phyloP scores from a whole-genome alignment of 2,329 filamentous ascomycete species.

The Cladophialophora yegresii region DNA sequence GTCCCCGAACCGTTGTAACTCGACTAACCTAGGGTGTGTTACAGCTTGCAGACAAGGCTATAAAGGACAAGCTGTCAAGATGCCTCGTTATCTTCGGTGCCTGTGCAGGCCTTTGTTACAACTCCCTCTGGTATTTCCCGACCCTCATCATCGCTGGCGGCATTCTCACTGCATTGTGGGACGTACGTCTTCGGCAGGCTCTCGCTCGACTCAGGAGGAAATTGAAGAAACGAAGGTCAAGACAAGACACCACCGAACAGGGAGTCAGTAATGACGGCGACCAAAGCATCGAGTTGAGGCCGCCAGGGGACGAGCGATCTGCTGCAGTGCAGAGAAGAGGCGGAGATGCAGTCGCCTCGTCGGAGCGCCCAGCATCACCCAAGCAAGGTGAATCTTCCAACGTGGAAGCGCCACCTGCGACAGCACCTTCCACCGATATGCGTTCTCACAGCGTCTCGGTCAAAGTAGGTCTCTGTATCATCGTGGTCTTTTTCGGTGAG shows the following conservation, averaged over 20 bases:
- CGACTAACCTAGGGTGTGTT: background rate
- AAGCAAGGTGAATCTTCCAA: background rate
- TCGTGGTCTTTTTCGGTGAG: slow-evolving; percentile 54
- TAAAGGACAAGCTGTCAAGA: slow-evolving; percentile 65
- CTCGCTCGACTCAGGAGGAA: slow-evolving; percentile 39
- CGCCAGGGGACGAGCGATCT: background rate
- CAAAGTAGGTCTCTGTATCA: slow-evolving; percentile 43
- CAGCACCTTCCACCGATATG: slow-evolving; percentile 17
- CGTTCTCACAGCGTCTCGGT: slow-evolving; percentile 42
- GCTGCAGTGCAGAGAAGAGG: background rate
- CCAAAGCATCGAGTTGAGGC: background rate
- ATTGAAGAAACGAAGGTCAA: slow-evolving; percentile 13
- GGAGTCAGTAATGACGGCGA: background rate
- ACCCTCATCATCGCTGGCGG: slow-evolving; percentile 62
- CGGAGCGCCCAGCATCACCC: background rate
- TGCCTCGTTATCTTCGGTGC: slow-evolving; percentile 65
- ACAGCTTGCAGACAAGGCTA: slow-evolving; percentile 66
- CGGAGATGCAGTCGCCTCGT: background rate
- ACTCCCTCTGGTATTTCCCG: slow-evolving; percentile 74
- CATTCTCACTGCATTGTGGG: slow-evolving; percentile 56
- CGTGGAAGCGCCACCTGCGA: background rate
- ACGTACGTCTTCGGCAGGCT: slow-evolving; percentile 57
- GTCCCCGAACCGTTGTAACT: slow-evolving; percentile 11
- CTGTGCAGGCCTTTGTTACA: slow-evolving; percentile 68
- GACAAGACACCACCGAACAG: background rate